Evolutionary conservation across 2,329 filamentous ascomycete species (phyloP).

Genomic region (Thelonectria blattea): DNA sequence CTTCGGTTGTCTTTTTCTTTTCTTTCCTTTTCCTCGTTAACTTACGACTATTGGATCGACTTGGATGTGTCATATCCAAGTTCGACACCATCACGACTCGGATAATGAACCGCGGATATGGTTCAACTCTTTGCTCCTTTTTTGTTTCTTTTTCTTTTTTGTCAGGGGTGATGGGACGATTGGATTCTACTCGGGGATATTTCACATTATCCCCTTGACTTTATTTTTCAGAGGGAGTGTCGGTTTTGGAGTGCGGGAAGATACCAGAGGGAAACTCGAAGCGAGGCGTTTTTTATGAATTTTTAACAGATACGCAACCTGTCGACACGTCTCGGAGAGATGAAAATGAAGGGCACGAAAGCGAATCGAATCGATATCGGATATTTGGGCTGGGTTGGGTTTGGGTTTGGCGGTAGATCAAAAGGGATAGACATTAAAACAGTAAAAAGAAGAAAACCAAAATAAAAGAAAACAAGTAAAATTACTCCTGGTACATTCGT

Average conservation of each 20-base stretch:
- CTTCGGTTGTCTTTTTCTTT: not conserved
- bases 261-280: conserved; percentile 17
- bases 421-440: conserved; percentile 10
- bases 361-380: conserved; percentile 1
- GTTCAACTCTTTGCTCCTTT: not conserved
- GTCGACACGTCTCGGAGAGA: not conserved
- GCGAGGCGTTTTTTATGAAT: conserved; percentile 20
- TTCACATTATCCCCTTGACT: not conserved
- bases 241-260: conserved; percentile 2
- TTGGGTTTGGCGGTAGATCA: conserved; percentile 1
- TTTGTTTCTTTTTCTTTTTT: conserved; percentile 1
- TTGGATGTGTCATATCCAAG: conserved; percentile 18
- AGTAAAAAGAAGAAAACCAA: not conserved
- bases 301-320: conserved; percentile 4
- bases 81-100: conserved; percentile 21
- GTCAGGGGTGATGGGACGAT: not conserved
- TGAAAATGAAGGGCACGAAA: conserved; percentile 13
- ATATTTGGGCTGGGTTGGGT: not conserved
- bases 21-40: not conserved
- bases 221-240: not conserved
- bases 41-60: conserved; percentile 26
- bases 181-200: not conserved
- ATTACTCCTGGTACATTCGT: not conserved
- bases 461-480: not conserved
- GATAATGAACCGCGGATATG: conserved; percentile 12